phyloP scores from a whole-genome alignment of 2,329 filamentous ascomycete genomes.

The Fusarium sublunatum region DNA sequence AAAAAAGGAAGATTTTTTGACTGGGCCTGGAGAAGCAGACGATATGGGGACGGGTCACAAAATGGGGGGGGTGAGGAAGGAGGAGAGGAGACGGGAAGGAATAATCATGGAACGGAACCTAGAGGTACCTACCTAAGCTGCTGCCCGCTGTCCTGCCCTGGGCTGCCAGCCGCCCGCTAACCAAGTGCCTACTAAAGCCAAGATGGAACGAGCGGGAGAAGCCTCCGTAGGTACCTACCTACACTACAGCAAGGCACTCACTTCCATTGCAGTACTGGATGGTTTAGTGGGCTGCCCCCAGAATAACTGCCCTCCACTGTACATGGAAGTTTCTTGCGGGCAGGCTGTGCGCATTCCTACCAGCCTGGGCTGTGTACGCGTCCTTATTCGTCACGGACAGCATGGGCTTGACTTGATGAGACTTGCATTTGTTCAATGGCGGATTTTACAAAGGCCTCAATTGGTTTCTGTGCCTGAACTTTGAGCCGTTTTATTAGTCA shows the following conservation, averaged over 20 bases:
- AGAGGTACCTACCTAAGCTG: conserved; percentile 3
- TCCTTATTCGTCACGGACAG: conserved; percentile 25
- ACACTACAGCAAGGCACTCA: no score
- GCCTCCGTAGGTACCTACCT: neutral
- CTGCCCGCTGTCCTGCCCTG: conserved; percentile 4
- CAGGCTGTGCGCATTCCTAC: conserved; percentile 31
- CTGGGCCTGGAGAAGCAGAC: conserved; percentile 47
- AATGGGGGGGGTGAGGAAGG: conserved; percentile 40
- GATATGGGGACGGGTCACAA: conserved; percentile 42
- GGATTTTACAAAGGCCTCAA: no score
- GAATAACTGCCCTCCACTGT: neutral
- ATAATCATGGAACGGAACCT: neutral
- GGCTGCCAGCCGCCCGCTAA: neutral
- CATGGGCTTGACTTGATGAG: neutral
- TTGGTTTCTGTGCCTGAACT: no score
- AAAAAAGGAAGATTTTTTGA: conserved; percentile 41
- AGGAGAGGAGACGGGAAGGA: conserved; percentile 35
- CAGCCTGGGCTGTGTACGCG: conserved; percentile 33
- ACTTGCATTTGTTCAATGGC: no score
- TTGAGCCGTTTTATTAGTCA: conserved; percentile 6
- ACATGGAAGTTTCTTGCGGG: conserved; percentile 5
- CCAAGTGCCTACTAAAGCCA: conserved; percentile 4
- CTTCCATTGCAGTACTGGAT: no score
- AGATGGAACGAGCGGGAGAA: conserved; percentile 18
- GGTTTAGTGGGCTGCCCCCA: conserved; percentile 13